These are phyloP conservation scores for Suillus subaureus DNA, from an alignment of 768 basidiomycete species.

Conservation along the genomic window DNA sequence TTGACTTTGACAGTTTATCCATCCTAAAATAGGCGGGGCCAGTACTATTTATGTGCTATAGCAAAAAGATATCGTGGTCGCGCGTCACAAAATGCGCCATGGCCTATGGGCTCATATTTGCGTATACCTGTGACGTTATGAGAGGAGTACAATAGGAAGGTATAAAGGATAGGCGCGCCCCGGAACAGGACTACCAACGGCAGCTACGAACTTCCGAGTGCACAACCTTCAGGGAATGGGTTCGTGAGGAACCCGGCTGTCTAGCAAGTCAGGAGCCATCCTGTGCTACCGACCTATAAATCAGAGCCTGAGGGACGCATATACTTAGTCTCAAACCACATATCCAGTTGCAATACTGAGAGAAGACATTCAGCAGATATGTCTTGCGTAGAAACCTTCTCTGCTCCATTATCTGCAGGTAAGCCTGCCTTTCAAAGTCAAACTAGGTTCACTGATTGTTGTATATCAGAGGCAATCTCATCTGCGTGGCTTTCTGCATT, in stretches of 20 bases:
- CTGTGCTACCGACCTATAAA: neutral
- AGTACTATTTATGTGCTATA: too few relatives aligned
- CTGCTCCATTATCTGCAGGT: neutral
- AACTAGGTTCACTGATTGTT: neutral
- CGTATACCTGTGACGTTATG: neutral
- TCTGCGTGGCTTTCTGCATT: slow-evolving; percentile 5
- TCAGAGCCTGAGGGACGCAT: too few relatives aligned
- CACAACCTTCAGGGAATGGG: neutral
- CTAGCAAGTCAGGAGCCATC: neutral
- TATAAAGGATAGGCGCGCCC: neutral
- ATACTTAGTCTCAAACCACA: neutral
- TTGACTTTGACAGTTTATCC: too few relatives aligned
- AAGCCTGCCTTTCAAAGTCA: neutral
- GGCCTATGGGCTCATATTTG: neutral
- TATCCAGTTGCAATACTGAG: neutral
- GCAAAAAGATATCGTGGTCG: neutral
- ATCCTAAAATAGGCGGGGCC: too few relatives aligned
- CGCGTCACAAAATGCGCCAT: neutral
- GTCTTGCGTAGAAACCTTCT: neutral
- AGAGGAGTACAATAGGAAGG: neutral
- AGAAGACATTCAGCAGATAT: neutral
- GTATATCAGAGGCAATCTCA: neutral
- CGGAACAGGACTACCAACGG: too few relatives aligned
- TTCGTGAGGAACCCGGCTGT: neutral
- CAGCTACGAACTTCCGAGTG: neutral